Conservation (phyloP, 1,139 yeast genomes). For the Lodderomyces pseudojiufengensis region DNA sequence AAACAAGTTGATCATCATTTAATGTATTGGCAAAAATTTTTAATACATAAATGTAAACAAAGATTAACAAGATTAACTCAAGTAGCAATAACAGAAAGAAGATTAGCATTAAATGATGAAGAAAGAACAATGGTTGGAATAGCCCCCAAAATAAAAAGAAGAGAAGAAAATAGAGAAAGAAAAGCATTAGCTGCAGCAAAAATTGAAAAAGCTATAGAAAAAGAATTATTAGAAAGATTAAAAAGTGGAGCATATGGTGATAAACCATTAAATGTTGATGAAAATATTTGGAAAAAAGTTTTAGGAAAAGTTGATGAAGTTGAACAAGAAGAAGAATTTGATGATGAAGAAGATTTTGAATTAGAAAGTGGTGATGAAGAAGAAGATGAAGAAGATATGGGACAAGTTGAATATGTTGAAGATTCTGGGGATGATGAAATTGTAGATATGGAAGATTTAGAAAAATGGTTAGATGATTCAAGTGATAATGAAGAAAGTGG, state of each 20-base stretch:
- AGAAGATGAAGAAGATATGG: slow-evolving; percentile 57
- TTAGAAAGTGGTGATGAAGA: slow-evolving; percentile 52
- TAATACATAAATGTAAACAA: slow-evolving; percentile 92
- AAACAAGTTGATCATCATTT: slow-evolving; percentile 83
- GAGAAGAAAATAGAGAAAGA: slow-evolving; percentile 91
- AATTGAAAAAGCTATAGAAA: slow-evolving; percentile 93
- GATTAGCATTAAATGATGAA: slow-evolving; percentile 84
- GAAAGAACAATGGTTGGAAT: slow-evolving; percentile 91
- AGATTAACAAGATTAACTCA: slow-evolving; percentile 91
- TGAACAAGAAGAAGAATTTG: slow-evolving; percentile 60
- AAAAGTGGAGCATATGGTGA: slow-evolving; percentile 99
- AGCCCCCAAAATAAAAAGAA: slow-evolving; percentile 89
- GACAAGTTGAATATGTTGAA: slow-evolving; percentile 80
- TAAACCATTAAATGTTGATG: slow-evolving; percentile 94
- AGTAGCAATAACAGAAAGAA: slow-evolving; percentile 93
- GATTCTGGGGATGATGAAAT: slow-evolving; percentile 85
- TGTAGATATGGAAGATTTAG: slow-evolving; percentile 88
- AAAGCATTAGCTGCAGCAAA: slow-evolving; percentile 96
- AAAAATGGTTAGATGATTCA: slow-evolving; percentile 80
- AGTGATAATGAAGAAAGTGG: slow-evolving; percentile 43
- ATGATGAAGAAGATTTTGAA: slow-evolving; percentile 56
- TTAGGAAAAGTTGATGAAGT: slow-evolving; percentile 67
- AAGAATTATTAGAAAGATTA: slow-evolving; percentile 87
- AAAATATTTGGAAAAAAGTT: slow-evolving; percentile 91
- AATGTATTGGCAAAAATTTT: slow-evolving; percentile 88